Evolutionary conservation across 345 rosid genomes (phyloP).

Genomic region (Euphorbia pulcherrima): DNA sequence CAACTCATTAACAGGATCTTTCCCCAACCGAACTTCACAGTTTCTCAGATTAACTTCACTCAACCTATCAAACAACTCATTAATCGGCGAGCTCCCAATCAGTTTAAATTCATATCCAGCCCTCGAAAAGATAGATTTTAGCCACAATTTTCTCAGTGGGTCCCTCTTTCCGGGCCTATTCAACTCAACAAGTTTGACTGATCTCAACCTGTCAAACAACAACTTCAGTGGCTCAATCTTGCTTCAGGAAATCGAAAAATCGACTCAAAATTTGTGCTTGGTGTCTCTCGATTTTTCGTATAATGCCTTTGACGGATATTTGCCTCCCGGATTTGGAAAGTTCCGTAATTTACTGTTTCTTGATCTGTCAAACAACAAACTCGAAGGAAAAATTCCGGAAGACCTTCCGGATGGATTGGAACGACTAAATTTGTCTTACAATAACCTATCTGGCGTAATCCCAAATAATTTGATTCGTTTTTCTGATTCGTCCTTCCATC

Average conservation of each 20-base stretch:
- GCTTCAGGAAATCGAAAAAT: constrained; percentile 36
- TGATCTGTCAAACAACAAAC: constrained; percentile 60
- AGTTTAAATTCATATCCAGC: constrained; percentile 60
- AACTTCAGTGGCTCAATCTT: constrained; percentile 69
- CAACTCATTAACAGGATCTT: constrained; percentile 57
- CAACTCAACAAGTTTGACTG: constrained; percentile 49
- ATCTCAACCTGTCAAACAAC: constrained; percentile 66
- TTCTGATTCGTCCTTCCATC: constrained; percentile 85
- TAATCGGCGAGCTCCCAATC: constrained; percentile 65
- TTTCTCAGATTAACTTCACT: constrained; percentile 66
- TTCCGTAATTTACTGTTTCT: constrained; percentile 51
- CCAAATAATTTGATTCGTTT: constrained; percentile 60
- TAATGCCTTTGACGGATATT: constrained; percentile 57
- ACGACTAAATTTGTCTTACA: constrained; percentile 57
- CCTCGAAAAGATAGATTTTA: constrained; percentile 62
- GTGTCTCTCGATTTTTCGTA: constrained; percentile 58
- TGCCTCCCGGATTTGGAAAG: constrained; percentile 42
- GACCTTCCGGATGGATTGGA: constrained; percentile 56
- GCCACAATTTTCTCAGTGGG: constrained; percentile 59
- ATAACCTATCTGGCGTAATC: constrained; percentile 71
- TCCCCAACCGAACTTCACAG: constrained; percentile 63
- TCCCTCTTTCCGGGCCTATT: constrained; percentile 54
- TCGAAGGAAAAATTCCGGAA: constrained; percentile 65
- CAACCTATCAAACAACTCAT: constrained; percentile 53
- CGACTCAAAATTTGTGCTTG: constrained; percentile 48